Base-by-base conservation (phyloP, 2,329 filamentous ascomycete genomes). In the Pseudogymnoascus sp. region DNA sequence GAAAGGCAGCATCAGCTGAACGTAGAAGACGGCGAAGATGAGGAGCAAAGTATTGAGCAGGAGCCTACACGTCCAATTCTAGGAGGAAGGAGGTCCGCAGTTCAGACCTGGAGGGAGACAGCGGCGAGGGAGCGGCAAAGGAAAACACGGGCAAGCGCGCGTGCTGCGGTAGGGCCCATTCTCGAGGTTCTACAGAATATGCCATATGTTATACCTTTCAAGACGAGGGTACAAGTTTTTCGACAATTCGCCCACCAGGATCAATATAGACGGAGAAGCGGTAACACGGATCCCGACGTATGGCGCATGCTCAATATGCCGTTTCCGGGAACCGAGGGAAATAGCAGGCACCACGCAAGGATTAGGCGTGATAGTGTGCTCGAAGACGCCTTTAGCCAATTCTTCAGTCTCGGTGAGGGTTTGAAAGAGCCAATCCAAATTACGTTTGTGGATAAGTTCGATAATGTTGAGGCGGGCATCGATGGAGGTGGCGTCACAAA, bases 401-500 rank as follows among this genome's bases (percentile, higher is more conserved):
- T 97, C 71, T 97, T 91, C 70, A 75, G 83, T 1, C 80, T 97
- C 4, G 89, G 89, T 0, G 89, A 93, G 13, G 88, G 87, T 0
- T 77, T 99, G 63, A 97, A 97, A 73, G 93, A 97, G 72, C 91
- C 92, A 0, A 96, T 99, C 36, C 91, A 96, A 72, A 97, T 99
- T 71, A 95, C 91, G 0, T 99, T 99, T 74, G 87, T 97, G 47
- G 95, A 99, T 73, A 84, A 92, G 65, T 99, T 96, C 69, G 90
- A 89, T 65, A 85, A 88, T 1, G 82, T 85, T 7, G 95, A 99
- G 76, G 93, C 93, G 11, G 95, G 95, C 9, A 97, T 99, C 63
- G 95, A 99, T 72, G 95, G 95, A 0, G 95, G 95, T 8, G 95
- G 95, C 66, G 95, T 99, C 8, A 97, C 93, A 1, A 99, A 99